A percentile compares a stretch with the other conserved stretches of the same genome.
Evolutionary conservation across 2,329 filamentous ascomycete genomes (phyloP).

Genomic region (Knoxdaviesia proteae): DNA sequence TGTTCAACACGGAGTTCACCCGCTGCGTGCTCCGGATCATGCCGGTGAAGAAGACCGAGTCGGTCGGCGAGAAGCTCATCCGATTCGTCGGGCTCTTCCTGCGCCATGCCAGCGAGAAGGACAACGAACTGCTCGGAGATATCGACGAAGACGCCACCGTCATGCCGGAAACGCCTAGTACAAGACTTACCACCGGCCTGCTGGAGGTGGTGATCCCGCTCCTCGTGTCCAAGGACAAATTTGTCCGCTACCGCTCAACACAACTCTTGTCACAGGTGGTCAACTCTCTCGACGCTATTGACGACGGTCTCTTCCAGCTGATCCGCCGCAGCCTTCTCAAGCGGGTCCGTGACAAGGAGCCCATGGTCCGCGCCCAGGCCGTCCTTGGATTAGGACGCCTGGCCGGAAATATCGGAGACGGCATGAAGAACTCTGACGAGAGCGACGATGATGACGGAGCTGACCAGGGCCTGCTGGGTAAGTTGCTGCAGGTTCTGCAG

Average conservation of each 20-base stretch:
- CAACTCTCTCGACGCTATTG: slow-evolving; percentile 78
- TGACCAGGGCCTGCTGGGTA: slow-evolving; percentile 52
- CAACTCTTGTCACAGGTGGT: slow-evolving; percentile 82
- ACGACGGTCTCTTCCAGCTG: slow-evolving; percentile 75
- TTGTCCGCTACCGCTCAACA: slow-evolving; percentile 71
- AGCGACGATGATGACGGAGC: slow-evolving; percentile 44
- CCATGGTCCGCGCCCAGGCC: slow-evolving; percentile 78
- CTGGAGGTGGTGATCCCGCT: slow-evolving; percentile 55
- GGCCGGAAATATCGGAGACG: slow-evolving; percentile 57
- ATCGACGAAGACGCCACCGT: slow-evolving; percentile 48
- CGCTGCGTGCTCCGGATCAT: slow-evolving; percentile 67
- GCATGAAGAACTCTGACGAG: slow-evolving; percentile 46
- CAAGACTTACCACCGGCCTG: slow-evolving; percentile 54
- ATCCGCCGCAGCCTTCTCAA: slow-evolving; percentile 62
- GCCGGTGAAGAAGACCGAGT: slow-evolving; percentile 78
- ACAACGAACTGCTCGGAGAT: slow-evolving; percentile 45
- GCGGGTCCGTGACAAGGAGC: slow-evolving; percentile 81
- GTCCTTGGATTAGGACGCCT: slow-evolving; percentile 75
- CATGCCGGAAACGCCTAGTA: slow-evolving; percentile 66
- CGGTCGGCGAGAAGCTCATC: slow-evolving; percentile 66
- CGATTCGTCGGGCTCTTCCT: slow-evolving; percentile 79
- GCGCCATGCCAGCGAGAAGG: slow-evolving; percentile 47
- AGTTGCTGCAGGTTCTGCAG: slow-evolving; percentile 71
- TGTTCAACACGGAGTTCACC: slow-evolving; percentile 73
- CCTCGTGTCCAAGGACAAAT: slow-evolving; percentile 78